Base-by-base conservation (phyloP, 1,284 basidiomycete species). In the Tilletia caries region DNA sequence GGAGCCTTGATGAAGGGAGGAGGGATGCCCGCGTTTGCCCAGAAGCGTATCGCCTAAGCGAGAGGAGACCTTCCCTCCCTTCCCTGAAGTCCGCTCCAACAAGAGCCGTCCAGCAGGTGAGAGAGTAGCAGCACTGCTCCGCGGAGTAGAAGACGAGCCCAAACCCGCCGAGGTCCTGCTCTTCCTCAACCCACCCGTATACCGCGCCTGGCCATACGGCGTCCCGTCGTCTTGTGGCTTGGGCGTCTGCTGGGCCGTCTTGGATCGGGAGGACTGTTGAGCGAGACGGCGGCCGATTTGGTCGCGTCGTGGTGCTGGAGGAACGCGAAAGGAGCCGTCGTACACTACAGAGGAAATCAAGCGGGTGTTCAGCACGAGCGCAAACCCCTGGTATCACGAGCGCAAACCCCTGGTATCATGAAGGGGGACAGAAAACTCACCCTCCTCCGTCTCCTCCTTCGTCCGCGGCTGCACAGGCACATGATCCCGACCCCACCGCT, bases 401-500 rank as follows among this genome's bases (percentile, higher is more conserved):
- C 23, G 12, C 50, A 52, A 44, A 44, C 43, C 20, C 43, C 20
- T 10, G 43, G 20, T 44, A 27, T 8, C 13, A 10, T 50, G 12
- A n/a, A 18, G 8, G 13, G 20, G 20, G 12, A 20, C 48, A n/a
- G 23, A 23, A 18, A 18, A 20, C 58, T 62, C 58, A 62, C 58
- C 58, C 5, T 62, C 58, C 8, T 62, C 32, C n/a, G n/a, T n/a
- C 6, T 54, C 58, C 18, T 37, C 58, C 32, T n/a, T 27, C 32
- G 4, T 34, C 29, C 18, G 32, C 32, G n/a, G 58, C 32, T 34
- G 58, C 5, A 62, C 58, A n/a, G 58, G 32, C 6, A 62, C 58
- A 34, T 62, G 32, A 27, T 62, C 58, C 20, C 58, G 8, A 20
- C 58, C 58, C 58, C 58, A 62, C 23, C 58, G 27, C 32, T 62